These are phyloP conservation scores for Prunus yedoensis DNA, from an alignment of 331 rosid genomes.

Conservation along the genomic window DNA sequence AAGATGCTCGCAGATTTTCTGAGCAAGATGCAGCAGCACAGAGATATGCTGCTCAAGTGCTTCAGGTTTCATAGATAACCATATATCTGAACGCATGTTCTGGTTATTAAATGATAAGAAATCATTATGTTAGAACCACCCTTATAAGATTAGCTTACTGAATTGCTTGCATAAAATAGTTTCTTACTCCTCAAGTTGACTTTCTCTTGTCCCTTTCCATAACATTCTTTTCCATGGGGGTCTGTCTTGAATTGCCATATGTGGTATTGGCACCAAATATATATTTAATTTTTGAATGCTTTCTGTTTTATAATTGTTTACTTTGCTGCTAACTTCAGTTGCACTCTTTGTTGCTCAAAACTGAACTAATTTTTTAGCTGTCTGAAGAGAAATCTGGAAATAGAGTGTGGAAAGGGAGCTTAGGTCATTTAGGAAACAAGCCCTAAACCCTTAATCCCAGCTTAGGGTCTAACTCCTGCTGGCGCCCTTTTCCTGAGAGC, in stretches of 20 bases:
- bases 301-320: no score
- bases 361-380: no score
- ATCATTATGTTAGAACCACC: background rate
- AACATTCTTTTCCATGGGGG: background rate
- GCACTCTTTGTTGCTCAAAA: background rate
- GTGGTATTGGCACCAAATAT: background rate
- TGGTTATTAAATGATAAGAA: background rate
- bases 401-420: no score
- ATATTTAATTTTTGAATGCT: background rate
- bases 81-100: background rate
- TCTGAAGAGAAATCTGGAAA: no score
- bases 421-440: no score
- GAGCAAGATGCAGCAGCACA: constrained; percentile 99
- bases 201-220: background rate
- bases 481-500: no score
- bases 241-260: background rate
- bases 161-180: background rate
- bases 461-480: no score
- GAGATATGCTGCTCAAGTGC: constrained; percentile 91
- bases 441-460: no score
- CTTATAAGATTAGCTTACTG: background rate
- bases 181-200: background rate
- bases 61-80: constrained; percentile 61
- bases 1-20: constrained; percentile 95
- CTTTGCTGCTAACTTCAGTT: background rate